Evolutionary conservation across 192 early-diverging fungal genomes (phyloP), one percentile per base, ranked within the genome.

Genomic region (Backusella westeae): DNA sequence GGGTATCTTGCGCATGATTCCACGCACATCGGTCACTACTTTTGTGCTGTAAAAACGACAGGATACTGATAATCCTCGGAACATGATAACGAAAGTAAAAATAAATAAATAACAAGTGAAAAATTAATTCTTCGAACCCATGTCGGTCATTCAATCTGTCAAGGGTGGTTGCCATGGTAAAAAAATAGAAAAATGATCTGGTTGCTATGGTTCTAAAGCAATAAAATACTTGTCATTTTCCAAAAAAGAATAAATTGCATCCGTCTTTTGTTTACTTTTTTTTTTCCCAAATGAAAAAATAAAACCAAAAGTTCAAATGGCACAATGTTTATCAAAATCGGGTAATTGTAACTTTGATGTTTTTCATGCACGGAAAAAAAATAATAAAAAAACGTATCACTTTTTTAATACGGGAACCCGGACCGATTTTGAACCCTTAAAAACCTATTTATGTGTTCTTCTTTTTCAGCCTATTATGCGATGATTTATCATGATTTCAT

Each of bases 1-100:
- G 6, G 90, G 89, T 35, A 90, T 87, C n/a, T 87, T 89, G 4
- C 90, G 82, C 79, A 91, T 88, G 21, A 91, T 82, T 29, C 71
- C 76, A 26, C 87, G 81, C 4, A 91, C 68, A 38, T 88, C 82
- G 8, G 56, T 29, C 12, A 63, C 56, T 3, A 63, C 56, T 63
- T 63, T 63, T 23, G 56, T 63, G 21, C 23, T 63, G 26, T 63
- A 63, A 26, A 63, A 29, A 29, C 3, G 23, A 14, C 26, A 23
- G 23, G 56, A 29, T 29, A 2, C 9, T 63, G 56, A 63, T 26
- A 63, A 63, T 14, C 56, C 56, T 29, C 56, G 56, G 56, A 63
- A 29, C 56, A 63, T 63, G 56, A 63, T 29, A 29, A 63, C 0
- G 10, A 63, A 23, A 59, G 23, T 59, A 59, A 59, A 23, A 29